Evolutionary conservation across 225 moss, liverwort and hornwort genomes (phyloP), one percentile per base, ranked within the genome.

Genomic region (Physcomitrium patens): DNA sequence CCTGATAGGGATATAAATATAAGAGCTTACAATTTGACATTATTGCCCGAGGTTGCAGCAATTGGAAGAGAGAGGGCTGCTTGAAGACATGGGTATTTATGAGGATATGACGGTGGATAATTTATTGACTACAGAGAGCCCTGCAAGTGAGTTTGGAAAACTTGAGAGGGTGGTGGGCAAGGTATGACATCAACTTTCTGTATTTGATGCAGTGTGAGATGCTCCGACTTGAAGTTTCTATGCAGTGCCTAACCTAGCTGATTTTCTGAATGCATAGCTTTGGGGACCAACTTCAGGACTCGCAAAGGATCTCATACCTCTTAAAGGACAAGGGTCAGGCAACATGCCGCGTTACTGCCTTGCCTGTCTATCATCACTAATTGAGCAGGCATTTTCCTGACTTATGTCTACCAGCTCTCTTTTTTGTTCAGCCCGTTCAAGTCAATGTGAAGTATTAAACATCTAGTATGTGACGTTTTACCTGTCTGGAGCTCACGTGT

Each of bases 141-240:
- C 60, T 63, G 65, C 54, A 73, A 79, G 12, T 12, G 85, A 81
- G 37, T 90, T 90, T 78, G 80, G 70, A 52, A 77, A 81, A 67
- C 87, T 90, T 61, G 81, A 83, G 69, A 78, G 77, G 67, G 86
- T 90, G 67, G 69, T 90, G 75, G 81, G 88, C 85, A 88, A 86
- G 88, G 83, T 88, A 73, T 60, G 31, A 4, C 5, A 22, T 41
- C 49, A 67, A 17, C 49, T 62, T 70, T 20, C 57, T 69, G 11
- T 37, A 24, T 28, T 67, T 56, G 62, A 62, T 71, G 59, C 27
- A 67, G 20, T 59, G 19, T 53, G 3, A 67, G 69, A 53, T 65
- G 26, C 41, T 76, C 53, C 14, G 75, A 81, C 24, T 53, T 56
- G 31, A 37, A 37, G 26, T 62, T 56, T 51, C 73, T 70, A 37